Base-by-base conservation (phyloP, 2,329 filamentous ascomycete species). In the Cordyceps pruinosa region DNA sequence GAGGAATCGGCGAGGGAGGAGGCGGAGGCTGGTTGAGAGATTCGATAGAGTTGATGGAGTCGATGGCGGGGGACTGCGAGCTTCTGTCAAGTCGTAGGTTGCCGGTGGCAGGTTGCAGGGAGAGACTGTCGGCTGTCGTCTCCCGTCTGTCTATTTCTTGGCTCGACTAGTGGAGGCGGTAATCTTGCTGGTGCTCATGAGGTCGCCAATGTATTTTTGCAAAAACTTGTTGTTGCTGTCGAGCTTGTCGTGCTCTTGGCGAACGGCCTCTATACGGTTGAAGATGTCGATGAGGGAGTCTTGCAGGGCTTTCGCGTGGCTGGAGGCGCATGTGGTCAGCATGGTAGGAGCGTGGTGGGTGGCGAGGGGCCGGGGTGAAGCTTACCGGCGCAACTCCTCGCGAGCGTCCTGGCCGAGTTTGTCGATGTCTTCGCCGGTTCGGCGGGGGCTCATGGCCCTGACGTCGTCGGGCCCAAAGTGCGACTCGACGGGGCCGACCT, bases 221-320 rank as follows among this genome's bases (percentile, higher is more conserved):
- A 99, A 75, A 68, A 97, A 97, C 67, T 91, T 93, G 79, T 99
- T 99, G 72, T 97, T 92, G 71, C 83, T 94, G 72, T 97, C 92
- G 56, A 99, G 84, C 73, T 96, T 97, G 75, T 97, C 90, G 69
- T 99, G 92, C 69, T 97, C 93, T 65, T 89, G 87, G 72, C 91
- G 90, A 62, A 97, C 92, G 30, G 90, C 89, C 69, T 99, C 94
- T 70, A 97, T 95, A 52, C 91, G 88, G 72, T 96, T 90, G 63
- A 96, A 90, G 44, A 97, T 88, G 61, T 88, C 89, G 60, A 95
- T 80, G 34, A 99, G 83, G 28, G 90, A 96, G 55, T 91, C 89
- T 73, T 99, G 94, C 28, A 97, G 78, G 47, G 85, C 83, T 71
- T 90, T 90, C 59, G 93, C 92, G 74, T 97, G 91, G 70, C 92